Evolutionary conservation across 2,329 filamentous ascomycete species (phyloP).

Genomic region (Aspergillus felis): DNA sequence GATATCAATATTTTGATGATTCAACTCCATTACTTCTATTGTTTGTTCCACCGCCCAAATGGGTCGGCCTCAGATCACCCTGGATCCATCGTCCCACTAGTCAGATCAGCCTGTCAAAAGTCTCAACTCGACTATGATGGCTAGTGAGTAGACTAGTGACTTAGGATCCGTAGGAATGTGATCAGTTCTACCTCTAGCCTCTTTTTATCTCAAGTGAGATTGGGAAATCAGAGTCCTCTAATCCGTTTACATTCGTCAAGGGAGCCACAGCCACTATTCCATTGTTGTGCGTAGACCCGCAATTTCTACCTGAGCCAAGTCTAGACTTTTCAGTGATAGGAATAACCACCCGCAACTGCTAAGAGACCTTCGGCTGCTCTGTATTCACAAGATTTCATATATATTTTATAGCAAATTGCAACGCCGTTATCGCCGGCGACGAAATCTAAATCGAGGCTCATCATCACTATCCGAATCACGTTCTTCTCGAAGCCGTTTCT

Average conservation of each 20-base stretch:
- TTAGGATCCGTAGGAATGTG: not conserved
- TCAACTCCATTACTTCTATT: too few relatives aligned
- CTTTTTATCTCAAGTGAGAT: not conserved
- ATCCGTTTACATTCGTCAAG: not conserved
- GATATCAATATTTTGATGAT: not conserved
- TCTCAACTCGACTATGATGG: too few relatives aligned
- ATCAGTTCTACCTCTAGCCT: not conserved
- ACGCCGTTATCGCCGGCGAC: constrained; percentile 37
- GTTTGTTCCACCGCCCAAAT: not conserved
- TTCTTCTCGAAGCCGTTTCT: constrained; percentile 33
- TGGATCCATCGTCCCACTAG: not conserved
- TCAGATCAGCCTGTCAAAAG: not conserved
- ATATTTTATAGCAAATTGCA: constrained; percentile 5
- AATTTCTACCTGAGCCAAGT: not conserved
- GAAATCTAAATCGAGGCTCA: constrained; percentile 54
- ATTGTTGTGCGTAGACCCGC: not conserved
- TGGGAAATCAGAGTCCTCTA: not conserved
- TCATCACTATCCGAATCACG: constrained; percentile 56
- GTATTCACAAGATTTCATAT: not conserved
- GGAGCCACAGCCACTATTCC: not conserved
- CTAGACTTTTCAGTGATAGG: not conserved
- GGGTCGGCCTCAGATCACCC: too few relatives aligned
- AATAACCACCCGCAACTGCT: too few relatives aligned
- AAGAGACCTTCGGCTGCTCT: too few relatives aligned
- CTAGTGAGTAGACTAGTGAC: too few relatives aligned